Evolutionary conservation across 139 green algal genomes (phyloP), one percentile per base, ranked within the genome.

Genomic region (Chlamydomonas incerta): DNA sequence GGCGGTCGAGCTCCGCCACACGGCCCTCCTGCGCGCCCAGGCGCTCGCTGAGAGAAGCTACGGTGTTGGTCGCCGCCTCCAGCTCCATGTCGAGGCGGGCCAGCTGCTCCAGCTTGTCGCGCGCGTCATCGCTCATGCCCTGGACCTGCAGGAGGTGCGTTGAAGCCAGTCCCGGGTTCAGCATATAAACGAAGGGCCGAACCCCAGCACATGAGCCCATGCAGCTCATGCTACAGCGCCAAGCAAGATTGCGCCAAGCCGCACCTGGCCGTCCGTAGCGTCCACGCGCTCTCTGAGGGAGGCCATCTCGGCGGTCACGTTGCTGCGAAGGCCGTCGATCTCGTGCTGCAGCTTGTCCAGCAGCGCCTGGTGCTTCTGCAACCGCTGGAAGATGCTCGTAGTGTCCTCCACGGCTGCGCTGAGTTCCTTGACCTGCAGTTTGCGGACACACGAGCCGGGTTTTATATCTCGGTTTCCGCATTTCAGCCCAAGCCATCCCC

Each of bases 301-400:
- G 2, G 65, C 46, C 24, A 85, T 35, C 21, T 75, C 31, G 9
- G 0, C 31, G 0, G 21, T 31, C 23, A 69, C 9, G 14, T 21
- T 67, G 28, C 46, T 34, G 31, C 47, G 65, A 20, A 75, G 31
- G 24, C 20, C 31, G 26, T 68, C 79, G 23, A 85, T 23, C 65
- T 75, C 79, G 3, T 74, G 37, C 60, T 82, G 82, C 29, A 74
- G n/a, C 71, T 18, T n/a, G 1, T 81, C 82, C 55, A 74, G 23
- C 21, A 24, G 35, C 5, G 57, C 57, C 50, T 87, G 82, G 33
- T 85, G 79, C 60, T 66, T 47, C 50, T 85, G 79, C 67, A 85
- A 66, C 14, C 79, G 79, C 17, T 29, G 9, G 65, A 85, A 85
- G 66, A 85, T 85, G 79, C 79, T 85, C 65, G 21, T 41, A 28